Evolutionary conservation across 257 asterid genomes (phyloP).

Genomic region (Solanum tacnaense): DNA sequence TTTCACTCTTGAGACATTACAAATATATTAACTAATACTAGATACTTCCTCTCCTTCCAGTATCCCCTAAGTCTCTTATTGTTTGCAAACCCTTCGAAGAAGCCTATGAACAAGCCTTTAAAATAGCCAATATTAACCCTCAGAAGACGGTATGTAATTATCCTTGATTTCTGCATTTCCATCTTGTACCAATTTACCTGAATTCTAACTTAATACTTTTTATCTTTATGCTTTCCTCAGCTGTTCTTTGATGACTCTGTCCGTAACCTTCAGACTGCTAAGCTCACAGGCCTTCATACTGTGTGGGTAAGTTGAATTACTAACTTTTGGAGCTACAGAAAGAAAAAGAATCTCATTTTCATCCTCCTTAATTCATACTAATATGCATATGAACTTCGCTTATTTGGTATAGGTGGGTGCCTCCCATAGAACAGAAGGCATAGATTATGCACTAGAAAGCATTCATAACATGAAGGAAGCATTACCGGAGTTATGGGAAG

Average conservation of each 20-base stretch:
- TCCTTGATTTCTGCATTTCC: neutral
- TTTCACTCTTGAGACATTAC: neutral
- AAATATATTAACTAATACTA: conserved; percentile 1
- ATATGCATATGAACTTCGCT: neutral
- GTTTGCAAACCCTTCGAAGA: conserved; percentile 72
- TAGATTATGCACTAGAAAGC: conserved; percentile 70
- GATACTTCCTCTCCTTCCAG: conserved; percentile 15
- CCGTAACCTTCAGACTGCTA: conserved; percentile 75
- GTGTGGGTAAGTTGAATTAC: conserved; percentile 52
- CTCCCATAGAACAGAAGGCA: conserved; percentile 44
- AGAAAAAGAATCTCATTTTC: neutral
- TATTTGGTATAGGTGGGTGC: conserved; percentile 51
- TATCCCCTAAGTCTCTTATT: conserved; percentile 30
- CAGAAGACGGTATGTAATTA: conserved; percentile 44
- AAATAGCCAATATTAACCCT: conserved; percentile 59
- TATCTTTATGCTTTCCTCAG: conserved; percentile 23
- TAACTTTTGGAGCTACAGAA: neutral
- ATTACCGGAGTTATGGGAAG: conserved; percentile 85
- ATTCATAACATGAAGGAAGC: conserved; percentile 87
- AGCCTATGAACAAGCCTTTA: conserved; percentile 59
- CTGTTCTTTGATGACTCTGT: conserved; percentile 82
- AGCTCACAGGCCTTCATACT: conserved; percentile 48
- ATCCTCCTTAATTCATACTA: neutral
- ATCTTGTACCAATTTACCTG: neutral
- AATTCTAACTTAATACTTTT: neutral